Percentiles rank a stretch among this genome's conserved stretches.
These are phyloP conservation scores for Balakata baccata DNA, from an alignment of 345 rosid genomes.

Conservation along the genomic window DNA sequence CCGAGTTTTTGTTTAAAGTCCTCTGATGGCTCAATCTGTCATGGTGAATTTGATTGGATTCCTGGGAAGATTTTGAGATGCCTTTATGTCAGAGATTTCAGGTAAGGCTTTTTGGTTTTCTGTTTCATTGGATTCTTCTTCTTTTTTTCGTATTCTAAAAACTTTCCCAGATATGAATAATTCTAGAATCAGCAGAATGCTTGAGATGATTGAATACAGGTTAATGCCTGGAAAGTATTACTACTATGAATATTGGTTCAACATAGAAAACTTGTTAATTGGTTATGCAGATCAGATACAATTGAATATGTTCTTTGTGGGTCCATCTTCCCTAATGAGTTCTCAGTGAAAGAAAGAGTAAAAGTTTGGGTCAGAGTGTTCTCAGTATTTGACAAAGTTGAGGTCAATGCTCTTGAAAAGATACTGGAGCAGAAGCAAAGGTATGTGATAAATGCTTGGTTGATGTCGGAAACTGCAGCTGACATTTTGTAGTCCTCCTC, in stretches of 20 bases:
- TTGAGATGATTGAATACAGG: not conserved
- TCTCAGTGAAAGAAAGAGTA: conserved; percentile 60
- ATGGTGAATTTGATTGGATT: conserved; percentile 77
- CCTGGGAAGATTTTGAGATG: conserved; percentile 95
- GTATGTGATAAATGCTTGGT: conserved; percentile 37
- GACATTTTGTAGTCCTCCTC: conserved; percentile 14
- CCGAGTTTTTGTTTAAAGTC: conserved; percentile 53
- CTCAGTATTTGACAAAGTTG: conserved; percentile 77
- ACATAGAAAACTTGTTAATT: conserved; percentile 19
- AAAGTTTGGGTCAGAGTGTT: conserved; percentile 75
- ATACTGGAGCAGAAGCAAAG: conserved; percentile 95
- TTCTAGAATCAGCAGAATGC: conserved; percentile 3
- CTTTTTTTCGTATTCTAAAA: not conserved
- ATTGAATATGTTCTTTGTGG: conserved; percentile 69
- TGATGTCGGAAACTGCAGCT: conserved; percentile 19
- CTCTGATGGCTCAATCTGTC: conserved; percentile 45
- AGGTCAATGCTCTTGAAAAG: conserved; percentile 83
- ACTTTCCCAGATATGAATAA: not conserved
- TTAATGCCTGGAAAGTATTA: conserved; percentile 1
- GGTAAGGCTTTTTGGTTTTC: conserved; percentile 40
- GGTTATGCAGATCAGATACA: conserved; percentile 78
- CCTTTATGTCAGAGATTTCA: conserved; percentile 89
- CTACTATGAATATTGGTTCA: not conserved
- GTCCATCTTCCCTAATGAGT: conserved; percentile 62
- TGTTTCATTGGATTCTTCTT: not conserved